These are phyloP conservation scores for Huntiella moniliformis DNA, from an alignment of 2,329 filamentous ascomycete genomes.

Conservation along the genomic window DNA sequence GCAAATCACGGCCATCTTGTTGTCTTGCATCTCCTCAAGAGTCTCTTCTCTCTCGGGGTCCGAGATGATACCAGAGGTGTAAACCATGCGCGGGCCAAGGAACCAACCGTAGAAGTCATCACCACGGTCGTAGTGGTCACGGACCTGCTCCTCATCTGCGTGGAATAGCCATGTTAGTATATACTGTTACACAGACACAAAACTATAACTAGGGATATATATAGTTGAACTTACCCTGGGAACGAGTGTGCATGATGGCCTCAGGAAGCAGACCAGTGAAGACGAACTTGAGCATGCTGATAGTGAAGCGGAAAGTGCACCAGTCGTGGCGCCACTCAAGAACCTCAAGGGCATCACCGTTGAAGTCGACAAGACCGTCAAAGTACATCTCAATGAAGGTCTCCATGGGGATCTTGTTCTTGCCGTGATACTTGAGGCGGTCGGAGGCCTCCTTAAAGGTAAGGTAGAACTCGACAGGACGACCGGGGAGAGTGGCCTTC, in stretches of 20 bases:
- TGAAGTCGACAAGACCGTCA: slow-evolving; percentile 84
- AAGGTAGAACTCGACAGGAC: slow-evolving; percentile 78
- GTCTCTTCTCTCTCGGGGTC: slow-evolving; percentile 75
- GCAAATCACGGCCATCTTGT: slow-evolving; percentile 87
- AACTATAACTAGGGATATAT: background rate
- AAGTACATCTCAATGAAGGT: slow-evolving; percentile 98
- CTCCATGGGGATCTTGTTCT: slow-evolving; percentile 71
- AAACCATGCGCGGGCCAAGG: slow-evolving; percentile 95
- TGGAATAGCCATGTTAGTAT: background rate
- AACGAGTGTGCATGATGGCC: slow-evolving; percentile 78
- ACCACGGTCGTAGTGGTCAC: slow-evolving; percentile 91
- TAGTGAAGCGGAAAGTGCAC: slow-evolving; percentile 84
- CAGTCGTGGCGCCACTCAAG: slow-evolving; percentile 94
- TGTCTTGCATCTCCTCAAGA: slow-evolving; percentile 90
- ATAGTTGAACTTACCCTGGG: slow-evolving; percentile 36
- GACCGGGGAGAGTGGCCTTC: slow-evolving; percentile 71
- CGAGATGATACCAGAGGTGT: slow-evolving; percentile 86
- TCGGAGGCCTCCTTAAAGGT: slow-evolving; percentile 53
- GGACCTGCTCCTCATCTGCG: slow-evolving; percentile 75
- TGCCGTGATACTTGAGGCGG: slow-evolving; percentile 50
- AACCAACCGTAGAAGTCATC: slow-evolving; percentile 99
- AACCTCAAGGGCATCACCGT: slow-evolving; percentile 74
- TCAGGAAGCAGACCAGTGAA: slow-evolving; percentile 75
- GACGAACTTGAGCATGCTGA: slow-evolving; percentile 72
- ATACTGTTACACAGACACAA: background rate